Evolutionary conservation across 1,284 basidiomycete species (phyloP).

Genomic region (Moniliophthora roreri): DNA sequence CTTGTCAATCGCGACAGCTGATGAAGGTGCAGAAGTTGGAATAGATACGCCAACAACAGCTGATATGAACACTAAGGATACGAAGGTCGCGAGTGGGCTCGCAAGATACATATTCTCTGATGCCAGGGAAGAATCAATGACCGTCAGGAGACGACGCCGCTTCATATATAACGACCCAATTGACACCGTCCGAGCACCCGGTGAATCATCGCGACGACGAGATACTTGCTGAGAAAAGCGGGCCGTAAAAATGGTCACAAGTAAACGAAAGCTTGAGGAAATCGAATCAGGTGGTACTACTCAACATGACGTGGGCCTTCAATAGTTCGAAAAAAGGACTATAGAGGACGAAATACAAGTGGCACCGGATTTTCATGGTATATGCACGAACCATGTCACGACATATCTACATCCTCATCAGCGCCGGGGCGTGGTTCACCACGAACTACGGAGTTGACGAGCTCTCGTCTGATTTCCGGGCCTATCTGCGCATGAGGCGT

Average conservation of each 20-base stretch:
- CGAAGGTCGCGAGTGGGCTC: background rate
- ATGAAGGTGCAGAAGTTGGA: constrained; percentile 29
- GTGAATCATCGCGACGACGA: background rate
- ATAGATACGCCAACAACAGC: constrained; percentile 21
- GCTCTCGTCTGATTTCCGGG: constrained; percentile 87
- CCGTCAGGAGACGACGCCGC: background rate
- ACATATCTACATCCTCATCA: constrained; percentile 62
- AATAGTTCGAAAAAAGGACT: background rate
- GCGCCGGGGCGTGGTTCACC: constrained; percentile 60
- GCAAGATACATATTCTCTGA: background rate
- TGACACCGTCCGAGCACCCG: too few relatives aligned
- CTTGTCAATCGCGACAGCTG: constrained; percentile 30
- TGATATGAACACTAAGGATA: constrained; percentile 1
- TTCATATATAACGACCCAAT: too few relatives aligned
- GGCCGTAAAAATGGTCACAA: background rate
- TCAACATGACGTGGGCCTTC: background rate
- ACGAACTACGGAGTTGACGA: constrained; percentile 71
- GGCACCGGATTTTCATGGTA: background rate
- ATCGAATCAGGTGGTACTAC: background rate
- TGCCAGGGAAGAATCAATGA: constrained; percentile 8
- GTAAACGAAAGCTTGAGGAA: background rate
- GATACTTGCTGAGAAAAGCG: background rate
- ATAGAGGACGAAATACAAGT: background rate
- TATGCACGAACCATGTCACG: constrained; percentile 27
- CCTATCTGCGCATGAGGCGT: constrained; percentile 90